Evolutionary conservation across 495 filamentous ascomycete species (phyloP).

Genomic region (Aspergillus biplanus): DNA sequence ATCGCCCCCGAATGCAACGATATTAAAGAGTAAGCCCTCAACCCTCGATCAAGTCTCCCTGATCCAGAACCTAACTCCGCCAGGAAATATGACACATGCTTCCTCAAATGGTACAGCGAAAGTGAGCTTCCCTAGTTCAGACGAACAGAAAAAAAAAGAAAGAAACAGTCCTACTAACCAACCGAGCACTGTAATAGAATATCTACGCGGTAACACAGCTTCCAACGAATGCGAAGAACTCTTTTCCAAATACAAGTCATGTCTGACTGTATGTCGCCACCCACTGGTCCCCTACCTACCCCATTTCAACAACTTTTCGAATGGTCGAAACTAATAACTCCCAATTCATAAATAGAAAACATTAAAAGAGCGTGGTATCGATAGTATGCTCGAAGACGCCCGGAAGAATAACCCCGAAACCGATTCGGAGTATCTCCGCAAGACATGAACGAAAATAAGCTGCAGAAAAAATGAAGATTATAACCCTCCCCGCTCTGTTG

Average conservation of each 20-base stretch:
- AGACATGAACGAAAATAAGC: background rate
- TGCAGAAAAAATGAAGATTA: background rate
- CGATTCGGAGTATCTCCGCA: slow-evolving; percentile 71
- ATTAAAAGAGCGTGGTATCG: slow-evolving; percentile 82
- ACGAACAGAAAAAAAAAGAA: background rate
- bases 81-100: slow-evolving; percentile 89
- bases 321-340: slow-evolving; percentile 6
- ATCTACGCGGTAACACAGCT: slow-evolving; percentile 76
- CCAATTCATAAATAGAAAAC: slow-evolving; percentile 58
- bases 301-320: background rate
- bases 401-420: slow-evolving; percentile 80
- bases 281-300: background rate
- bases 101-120: slow-evolving; percentile 95
- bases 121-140: slow-evolving; percentile 57
- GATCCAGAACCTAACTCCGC: slow-evolving; percentile 25
- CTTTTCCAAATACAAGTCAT: slow-evolving; percentile 85
- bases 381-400: slow-evolving; percentile 83
- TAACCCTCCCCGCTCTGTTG: no score
- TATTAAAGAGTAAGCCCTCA: slow-evolving; percentile 74
- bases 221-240: slow-evolving; percentile 81
- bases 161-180: background rate
- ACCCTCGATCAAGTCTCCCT: background rate
- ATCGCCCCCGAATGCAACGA: slow-evolving; percentile 78
- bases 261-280: slow-evolving; percentile 67
- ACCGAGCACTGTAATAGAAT: slow-evolving; percentile 60